These are phyloP conservation scores for Lecanicillium sp. DNA, from an alignment of 2,329 filamentous ascomycete genomes.

Conservation along the genomic window DNA sequence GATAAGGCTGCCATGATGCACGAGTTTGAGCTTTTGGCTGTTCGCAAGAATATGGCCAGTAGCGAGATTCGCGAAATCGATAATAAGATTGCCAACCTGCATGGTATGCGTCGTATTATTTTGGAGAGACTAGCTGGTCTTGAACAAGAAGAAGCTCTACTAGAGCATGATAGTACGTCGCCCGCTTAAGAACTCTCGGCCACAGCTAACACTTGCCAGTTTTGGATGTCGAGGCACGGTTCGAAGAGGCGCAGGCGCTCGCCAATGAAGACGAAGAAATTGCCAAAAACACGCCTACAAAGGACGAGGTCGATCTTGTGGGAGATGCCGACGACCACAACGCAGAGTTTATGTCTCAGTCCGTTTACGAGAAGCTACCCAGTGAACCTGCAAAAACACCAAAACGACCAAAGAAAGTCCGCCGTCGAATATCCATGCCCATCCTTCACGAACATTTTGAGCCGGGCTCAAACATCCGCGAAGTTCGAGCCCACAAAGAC, in stretches of 20 bases:
- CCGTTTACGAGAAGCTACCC: slow-evolving; percentile 89
- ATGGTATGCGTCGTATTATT: slow-evolving; percentile 87
- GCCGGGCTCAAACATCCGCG: slow-evolving; percentile 77
- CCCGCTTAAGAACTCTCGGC: background rate
- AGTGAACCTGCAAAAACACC: slow-evolving; percentile 40
- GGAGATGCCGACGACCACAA: slow-evolving; percentile 41
- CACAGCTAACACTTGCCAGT: slow-evolving; percentile 36
- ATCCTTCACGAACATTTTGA: slow-evolving; percentile 94
- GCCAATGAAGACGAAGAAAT: slow-evolving; percentile 51
- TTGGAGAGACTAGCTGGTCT: slow-evolving; percentile 76
- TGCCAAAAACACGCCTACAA: slow-evolving; percentile 41
- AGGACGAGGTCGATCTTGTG: slow-evolving; percentile 45
- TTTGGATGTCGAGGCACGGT: slow-evolving; percentile 50
- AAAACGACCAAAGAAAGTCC: slow-evolving; percentile 41
- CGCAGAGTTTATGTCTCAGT: slow-evolving; percentile 85
- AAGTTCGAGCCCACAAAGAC: slow-evolving; percentile 83
- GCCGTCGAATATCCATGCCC: slow-evolving; percentile 77
- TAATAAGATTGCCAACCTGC: slow-evolving; percentile 88
- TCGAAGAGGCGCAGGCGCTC: slow-evolving; percentile 54
- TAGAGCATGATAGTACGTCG: slow-evolving; percentile 80
- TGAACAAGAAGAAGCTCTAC: slow-evolving; percentile 81
- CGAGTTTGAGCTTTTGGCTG: slow-evolving; percentile 79
- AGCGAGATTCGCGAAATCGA: slow-evolving; percentile 95
- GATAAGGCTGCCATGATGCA: slow-evolving; percentile 76
- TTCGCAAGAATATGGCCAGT: slow-evolving; percentile 96